Base-by-base conservation (phyloP, 2,329 filamentous ascomycete species). In the Mariannaea elegans region DNA sequence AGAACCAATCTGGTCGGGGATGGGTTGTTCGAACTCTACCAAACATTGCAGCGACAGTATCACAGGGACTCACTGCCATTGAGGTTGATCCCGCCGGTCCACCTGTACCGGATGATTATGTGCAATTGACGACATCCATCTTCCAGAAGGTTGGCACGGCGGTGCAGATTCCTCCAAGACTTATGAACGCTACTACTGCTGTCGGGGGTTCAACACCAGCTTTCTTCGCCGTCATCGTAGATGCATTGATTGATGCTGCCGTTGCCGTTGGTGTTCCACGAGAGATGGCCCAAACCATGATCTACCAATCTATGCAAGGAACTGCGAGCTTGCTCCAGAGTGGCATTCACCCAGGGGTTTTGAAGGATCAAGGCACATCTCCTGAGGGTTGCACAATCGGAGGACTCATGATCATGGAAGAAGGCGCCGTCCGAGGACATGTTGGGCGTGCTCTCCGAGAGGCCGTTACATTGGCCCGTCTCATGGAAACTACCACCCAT, bases 311-410 rank as follows among this genome's bases (percentile, higher is more conserved):
- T 2, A 86, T 87, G 81, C 76, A 79, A 46, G 86, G 86, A 1
- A 84, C 85, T 0, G 83, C 85, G 0, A 80, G 79, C 53, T 79
- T 88, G 38, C 73, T 87, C 34, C 79, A 76, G 27, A 73, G 68
- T 44, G 84, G 84, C 1, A 79, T 86, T 63, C 84, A 87, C 65
- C 84, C 85, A 0, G 83, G 83, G 1, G 75, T 85, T n/a, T 67
- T 88, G 18, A 79, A 80, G 60, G 85, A 88, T 49, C 85, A 87
- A 72, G 84, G 87, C 0, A 82, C 78, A 1, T 87, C 84, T 3
- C 85, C 86, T 0, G 86, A 84, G 5, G 86, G 86, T 0, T 88
- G 85, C 66, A 88, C 86, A 1, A 87, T 87, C 56, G 83, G 79
- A 2, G 86, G 86, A 0, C 68, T 89, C 38, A 76, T 86, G 74